Evolutionary conservation across 371 early-diverging fungal species (phyloP).

Genomic region (Mortierella sp.): DNA sequence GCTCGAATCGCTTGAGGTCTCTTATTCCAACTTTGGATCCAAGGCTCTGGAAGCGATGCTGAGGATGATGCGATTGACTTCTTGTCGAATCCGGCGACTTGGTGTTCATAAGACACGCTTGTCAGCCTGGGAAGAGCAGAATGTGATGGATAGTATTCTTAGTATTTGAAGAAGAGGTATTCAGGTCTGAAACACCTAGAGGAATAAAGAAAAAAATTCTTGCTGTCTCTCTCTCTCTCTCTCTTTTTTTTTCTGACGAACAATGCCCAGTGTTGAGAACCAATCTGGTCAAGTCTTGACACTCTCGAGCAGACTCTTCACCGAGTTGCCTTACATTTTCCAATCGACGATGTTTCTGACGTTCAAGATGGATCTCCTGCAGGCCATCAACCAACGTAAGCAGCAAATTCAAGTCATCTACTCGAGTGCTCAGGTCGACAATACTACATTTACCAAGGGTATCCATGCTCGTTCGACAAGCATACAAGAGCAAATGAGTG

Average conservation of each 20-base stretch:
- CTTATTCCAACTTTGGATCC: slow-evolving; percentile 24
- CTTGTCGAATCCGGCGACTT: slow-evolving; percentile 16
- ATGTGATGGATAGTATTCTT: slow-evolving; percentile 8
- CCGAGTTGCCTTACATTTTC: neutral
- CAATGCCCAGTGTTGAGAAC: neutral
- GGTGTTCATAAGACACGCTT: slow-evolving; percentile 9
- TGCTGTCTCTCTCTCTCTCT: neutral
- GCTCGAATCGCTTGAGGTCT: slow-evolving; percentile 19
- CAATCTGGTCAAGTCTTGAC: neutral
- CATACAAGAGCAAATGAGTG: neutral
- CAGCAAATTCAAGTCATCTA: neutral
- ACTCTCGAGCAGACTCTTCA: neutral
- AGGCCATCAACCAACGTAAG: slow-evolving; percentile 1
- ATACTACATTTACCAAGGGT: neutral
- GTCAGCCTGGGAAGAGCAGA: slow-evolving; percentile 7
- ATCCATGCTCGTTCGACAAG: neutral
- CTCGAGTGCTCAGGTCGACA: neutral
- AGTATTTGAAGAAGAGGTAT: slow-evolving; percentile 6
- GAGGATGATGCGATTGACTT: slow-evolving; percentile 15
- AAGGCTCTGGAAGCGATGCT: slow-evolving; percentile 27
- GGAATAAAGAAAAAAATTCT: too few species aligned
- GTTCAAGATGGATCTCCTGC: neutral
- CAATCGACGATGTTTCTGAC: neutral
- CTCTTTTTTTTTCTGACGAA: neutral
- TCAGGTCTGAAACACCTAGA: too few species aligned